Conservation (phyloP, 805 yeast species). For the Pichia scutulata region DNA sequence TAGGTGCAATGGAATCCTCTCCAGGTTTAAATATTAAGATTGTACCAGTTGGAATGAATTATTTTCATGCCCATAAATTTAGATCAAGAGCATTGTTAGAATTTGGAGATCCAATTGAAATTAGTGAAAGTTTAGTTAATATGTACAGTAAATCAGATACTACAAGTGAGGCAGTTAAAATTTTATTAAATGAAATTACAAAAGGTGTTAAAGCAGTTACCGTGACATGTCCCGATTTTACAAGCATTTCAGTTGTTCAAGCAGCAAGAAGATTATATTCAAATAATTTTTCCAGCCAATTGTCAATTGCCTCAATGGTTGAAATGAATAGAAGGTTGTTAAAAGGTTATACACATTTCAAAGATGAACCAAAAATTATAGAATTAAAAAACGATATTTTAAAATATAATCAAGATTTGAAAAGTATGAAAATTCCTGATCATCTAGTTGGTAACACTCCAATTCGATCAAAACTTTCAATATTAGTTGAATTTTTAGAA, state of each 20-base stretch:
- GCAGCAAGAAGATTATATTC: slow-evolving; percentile 87
- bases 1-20: slow-evolving; percentile 81
- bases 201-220: slow-evolving; percentile 78
- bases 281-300: slow-evolving; percentile 56
- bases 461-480: slow-evolving; percentile 18
- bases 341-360: slow-evolving; percentile 68
- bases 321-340: slow-evolving; percentile 88
- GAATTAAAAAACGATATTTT: slow-evolving; percentile 55
- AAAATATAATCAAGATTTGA: slow-evolving; percentile 55
- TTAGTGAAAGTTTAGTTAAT: slow-evolving; percentile 51
- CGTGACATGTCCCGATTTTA: slow-evolving; percentile 82
- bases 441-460: slow-evolving; percentile 47
- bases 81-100: slow-evolving; percentile 93
- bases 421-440: slow-evolving; percentile 45
- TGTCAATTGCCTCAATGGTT: slow-evolving; percentile 77
- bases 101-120: slow-evolving; percentile 81
- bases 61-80: slow-evolving; percentile 92
- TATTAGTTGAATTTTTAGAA: slow-evolving; percentile 19
- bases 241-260: slow-evolving; percentile 80
- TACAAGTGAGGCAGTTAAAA: slow-evolving; percentile 65
- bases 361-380: slow-evolving; percentile 61
- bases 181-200: slow-evolving; percentile 61
- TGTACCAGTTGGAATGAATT: slow-evolving; percentile 96
- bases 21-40: slow-evolving; percentile 74
- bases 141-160: slow-evolving; percentile 53